phyloP scores from a whole-genome alignment of 2,329 filamentous ascomycete species.

The Madurella mycetomatis region DNA sequence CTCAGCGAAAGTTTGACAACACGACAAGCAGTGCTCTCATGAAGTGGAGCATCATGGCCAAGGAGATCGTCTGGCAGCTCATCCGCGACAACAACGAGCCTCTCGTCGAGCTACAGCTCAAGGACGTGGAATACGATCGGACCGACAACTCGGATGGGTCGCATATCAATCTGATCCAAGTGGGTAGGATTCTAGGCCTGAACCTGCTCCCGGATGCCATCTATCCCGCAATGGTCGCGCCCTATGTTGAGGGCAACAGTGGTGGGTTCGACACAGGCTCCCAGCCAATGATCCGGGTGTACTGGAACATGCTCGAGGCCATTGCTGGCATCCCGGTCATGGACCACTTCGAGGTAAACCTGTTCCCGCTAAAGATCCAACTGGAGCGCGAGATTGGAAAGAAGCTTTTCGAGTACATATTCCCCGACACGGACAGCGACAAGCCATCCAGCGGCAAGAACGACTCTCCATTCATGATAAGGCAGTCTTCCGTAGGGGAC shows the following conservation, averaged over 20 bases:
- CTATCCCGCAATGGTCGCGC: constrained; percentile 93
- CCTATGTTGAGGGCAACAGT: constrained; percentile 70
- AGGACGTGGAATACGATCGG: constrained; percentile 86
- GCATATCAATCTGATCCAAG: constrained; percentile 85
- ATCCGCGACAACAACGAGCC: constrained; percentile 83
- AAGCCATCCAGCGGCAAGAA: constrained; percentile 41
- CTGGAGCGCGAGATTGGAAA: constrained; percentile 89
- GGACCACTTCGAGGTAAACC: constrained; percentile 91
- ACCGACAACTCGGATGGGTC: constrained; percentile 97
- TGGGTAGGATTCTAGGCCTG: constrained; percentile 80
- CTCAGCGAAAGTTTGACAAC: constrained; percentile 78
- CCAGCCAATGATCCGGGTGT: constrained; percentile 83
- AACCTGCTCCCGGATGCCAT: constrained; percentile 87
- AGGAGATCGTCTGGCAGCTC: constrained; percentile 96
- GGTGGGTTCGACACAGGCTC: constrained; percentile 52
- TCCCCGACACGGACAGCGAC: constrained; percentile 72
- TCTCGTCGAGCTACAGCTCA: constrained; percentile 86
- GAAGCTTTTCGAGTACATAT: constrained; percentile 94
- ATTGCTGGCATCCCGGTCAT: constrained; percentile 97
- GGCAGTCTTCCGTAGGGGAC: constrained; percentile 40
- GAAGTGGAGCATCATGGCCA: constrained; percentile 89
- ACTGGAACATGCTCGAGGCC: constrained; percentile 97
- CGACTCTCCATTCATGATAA: constrained; percentile 57
- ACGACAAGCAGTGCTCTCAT: constrained; percentile 72
- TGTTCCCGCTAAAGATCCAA: constrained; percentile 91